phyloP scores from a whole-genome alignment of 1,139 yeast species.

The Taphrina betulina region DNA sequence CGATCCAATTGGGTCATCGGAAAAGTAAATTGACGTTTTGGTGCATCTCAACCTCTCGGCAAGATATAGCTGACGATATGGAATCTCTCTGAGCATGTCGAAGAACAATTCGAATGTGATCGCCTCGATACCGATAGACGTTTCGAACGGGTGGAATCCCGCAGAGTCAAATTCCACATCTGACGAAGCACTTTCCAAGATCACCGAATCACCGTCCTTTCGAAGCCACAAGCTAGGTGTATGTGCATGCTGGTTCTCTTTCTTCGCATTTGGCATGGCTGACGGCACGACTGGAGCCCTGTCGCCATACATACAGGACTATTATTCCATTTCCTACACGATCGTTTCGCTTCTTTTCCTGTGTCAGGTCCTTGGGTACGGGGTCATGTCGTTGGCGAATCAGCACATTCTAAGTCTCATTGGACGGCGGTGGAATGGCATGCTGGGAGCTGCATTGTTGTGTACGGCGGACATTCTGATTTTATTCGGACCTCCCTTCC shows the following conservation, averaged over 20 bases:
- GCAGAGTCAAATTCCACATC: too few relatives aligned
- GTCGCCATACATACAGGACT: conserved; percentile 49
- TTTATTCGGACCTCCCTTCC: conserved; percentile 48
- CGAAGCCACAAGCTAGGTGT: conserved; percentile 17
- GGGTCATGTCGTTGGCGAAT: conserved; percentile 48
- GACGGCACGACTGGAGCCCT: conserved; percentile 55
- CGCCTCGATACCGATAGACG: too few relatives aligned
- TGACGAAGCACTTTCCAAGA: too few relatives aligned
- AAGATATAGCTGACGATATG: too few relatives aligned
- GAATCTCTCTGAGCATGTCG: too few relatives aligned
- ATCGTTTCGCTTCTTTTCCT: conserved; percentile 52
- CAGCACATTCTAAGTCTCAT: conserved; percentile 43
- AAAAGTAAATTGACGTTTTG: too few relatives aligned
- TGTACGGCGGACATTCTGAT: conserved; percentile 49
- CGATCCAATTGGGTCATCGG: too few relatives aligned
- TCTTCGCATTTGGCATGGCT: conserved; percentile 43
- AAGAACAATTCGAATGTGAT: too few relatives aligned
- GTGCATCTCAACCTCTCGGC: too few relatives aligned
- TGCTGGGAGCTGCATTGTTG: conserved; percentile 45
- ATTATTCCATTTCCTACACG: conserved; percentile 46
- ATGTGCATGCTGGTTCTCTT: conserved; percentile 24
- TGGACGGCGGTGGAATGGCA: conserved; percentile 39
- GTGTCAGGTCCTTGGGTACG: conserved; percentile 51
- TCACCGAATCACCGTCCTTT: conserved; percentile 21
- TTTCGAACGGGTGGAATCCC: too few relatives aligned